Evolutionary conservation across 495 filamentous ascomycete species (phyloP), one percentile per base, ranked within the genome.

Genomic region (Clavariopsis aquatica): DNA sequence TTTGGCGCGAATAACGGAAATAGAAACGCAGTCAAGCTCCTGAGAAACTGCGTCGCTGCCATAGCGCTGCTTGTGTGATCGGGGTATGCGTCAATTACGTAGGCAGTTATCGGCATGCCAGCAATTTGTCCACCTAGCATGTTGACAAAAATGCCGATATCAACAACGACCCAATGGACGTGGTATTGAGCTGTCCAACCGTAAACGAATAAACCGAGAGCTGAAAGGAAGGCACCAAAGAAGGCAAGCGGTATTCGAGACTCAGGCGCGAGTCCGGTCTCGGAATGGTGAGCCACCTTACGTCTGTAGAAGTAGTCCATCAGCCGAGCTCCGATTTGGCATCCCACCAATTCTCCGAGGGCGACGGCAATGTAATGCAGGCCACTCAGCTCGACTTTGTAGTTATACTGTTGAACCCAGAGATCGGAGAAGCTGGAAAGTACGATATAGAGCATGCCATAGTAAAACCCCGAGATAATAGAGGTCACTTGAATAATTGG

Each of bases 51-150:
- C 19, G 47, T 72, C 23, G 75, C 75, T 6, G 64, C 74, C 36
- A 71, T 57, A 2, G 76, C 76, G 15, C 69, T 72, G 34, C 75
- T 74, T 1, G 70, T 69, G 15, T 74, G 56, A 2, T 66, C 64
- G 20, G 73, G 62, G 36, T 76, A 79, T 3, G 71, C 58, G 57
- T 79, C 77, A 20, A 78, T 68, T 8, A 76, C 59, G 51, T 79
- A 78, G 9, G 75, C 62, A 34, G 73, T 66, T 34, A 73, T 46
- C 12, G 75, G 65, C 66, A 73, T 76, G 64, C 45, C 47, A 1
- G 19, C 15, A 20, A 61, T 58, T 20, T 45, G 63, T 31, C 23
- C 62, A 0, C 75, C 75, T 55, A 77, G 65, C 10, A 68, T 69
- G 10, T 75, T 60, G 8, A 77, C 45, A 24, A 53, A 38, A 8